Base-by-base conservation (phyloP, 1,284 basidiomycete genomes). In the Cryptococcus sp. region DNA sequence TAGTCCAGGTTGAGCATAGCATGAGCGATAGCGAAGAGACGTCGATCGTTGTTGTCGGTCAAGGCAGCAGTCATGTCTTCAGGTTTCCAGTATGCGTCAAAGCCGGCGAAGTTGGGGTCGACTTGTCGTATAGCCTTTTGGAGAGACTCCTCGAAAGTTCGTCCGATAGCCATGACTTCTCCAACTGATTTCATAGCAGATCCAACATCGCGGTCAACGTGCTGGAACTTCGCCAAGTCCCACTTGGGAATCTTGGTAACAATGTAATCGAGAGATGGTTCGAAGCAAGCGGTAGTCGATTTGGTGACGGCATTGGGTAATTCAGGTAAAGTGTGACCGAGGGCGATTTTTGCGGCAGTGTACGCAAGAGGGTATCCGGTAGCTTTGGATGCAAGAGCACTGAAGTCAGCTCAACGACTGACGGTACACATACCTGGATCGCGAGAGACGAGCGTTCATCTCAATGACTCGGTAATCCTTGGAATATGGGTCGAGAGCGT, bases 221-320 rank as follows among this genome's bases (percentile, higher is more conserved):
- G 79, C 70, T 97, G 92, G 81, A 99, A 98, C 78, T 99, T 99
- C 63, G 92, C 91, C 56, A 99, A 79, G 77, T 99, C 96, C 93
- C 96, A 98, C 77, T 98, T 98, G 63, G 96, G 96, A 64, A 99
- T 98, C 80, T 99, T 98, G 53, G 92, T 98, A 59, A 99, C 94
- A 69, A 98, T 96, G 78, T 99, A 99, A 77, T 99, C 96, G 48
- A 99, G 81, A 13, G 92, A 93, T n/a, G 96, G 94, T 74, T 99
- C 96, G 76, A 98, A 99, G 77, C 96, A 98, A 1, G 96, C 96
- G 7, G 94, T 98, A 4, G 96, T 99, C 14, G 91, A 94, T 80
- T 98, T 99, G 50, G 96, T 99, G 55, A 98, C 96, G 28, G 94
- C 92, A 76, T 99, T 99, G 24, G 94, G 94, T 32, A 98, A 81